Conservation (phyloP, 2,329 filamentous ascomycete genomes). For the Cephalotrichum gorgonifer region DNA sequence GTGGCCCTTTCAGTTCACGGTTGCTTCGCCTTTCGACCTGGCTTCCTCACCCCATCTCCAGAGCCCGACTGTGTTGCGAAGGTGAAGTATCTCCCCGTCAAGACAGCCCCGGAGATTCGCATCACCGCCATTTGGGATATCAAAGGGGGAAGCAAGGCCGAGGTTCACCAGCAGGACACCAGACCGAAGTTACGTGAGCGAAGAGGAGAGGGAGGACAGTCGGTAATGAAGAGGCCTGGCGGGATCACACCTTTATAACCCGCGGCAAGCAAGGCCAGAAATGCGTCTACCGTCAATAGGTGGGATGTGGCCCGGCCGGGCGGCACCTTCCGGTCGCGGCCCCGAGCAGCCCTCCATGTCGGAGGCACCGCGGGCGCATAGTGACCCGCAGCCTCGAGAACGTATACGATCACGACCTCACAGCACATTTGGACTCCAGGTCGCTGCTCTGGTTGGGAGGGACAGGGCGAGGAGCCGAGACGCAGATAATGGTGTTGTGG, state of each 20-base stretch:
- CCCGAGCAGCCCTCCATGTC: not conserved
- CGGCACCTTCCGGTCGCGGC: not conserved
- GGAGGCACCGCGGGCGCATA: not conserved
- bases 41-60: too few relatives aligned
- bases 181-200: not conserved
- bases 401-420: not conserved
- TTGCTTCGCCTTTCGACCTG: too few relatives aligned
- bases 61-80: too few relatives aligned
- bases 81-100: too few relatives aligned
- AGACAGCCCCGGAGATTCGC: too few relatives aligned
- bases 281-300: not conserved
- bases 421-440: not conserved
- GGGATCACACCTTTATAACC: not conserved
- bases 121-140: too few relatives aligned
- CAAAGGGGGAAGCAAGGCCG: too few relatives aligned
- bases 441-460: not conserved
- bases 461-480: not conserved
- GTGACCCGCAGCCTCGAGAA: not conserved
- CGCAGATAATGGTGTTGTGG: not conserved
- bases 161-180: too few relatives aligned
- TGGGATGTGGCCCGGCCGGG: not conserved
- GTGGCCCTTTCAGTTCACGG: too few relatives aligned
- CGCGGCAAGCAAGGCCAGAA: not conserved
- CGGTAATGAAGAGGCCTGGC: not conserved
- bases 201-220: too few relatives aligned